Evolutionary conservation across 345 rosid genomes (phyloP).

Genomic region (Tarenaya hassleriana): DNA sequence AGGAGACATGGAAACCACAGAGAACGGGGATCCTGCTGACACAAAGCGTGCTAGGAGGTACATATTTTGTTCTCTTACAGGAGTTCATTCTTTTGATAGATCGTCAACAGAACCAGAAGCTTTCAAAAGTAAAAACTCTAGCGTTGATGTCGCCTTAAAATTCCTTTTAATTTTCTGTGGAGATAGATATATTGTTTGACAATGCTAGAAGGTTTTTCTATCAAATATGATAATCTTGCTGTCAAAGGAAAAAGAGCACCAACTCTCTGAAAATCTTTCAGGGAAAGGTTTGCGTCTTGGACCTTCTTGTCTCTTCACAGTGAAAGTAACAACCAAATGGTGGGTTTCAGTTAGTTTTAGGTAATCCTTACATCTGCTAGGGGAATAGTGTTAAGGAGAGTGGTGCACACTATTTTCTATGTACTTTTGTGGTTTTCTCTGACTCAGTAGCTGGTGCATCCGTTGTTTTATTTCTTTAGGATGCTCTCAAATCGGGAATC

Average conservation of each 20-base stretch:
- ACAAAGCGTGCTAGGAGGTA: conserved; percentile 85
- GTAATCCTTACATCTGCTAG: not conserved
- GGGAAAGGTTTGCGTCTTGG: not conserved
- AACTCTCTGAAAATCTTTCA: not conserved
- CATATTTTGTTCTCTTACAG: not conserved
- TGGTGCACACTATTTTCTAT: not conserved
- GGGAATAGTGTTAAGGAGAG: not conserved
- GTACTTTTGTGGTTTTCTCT: not conserved
- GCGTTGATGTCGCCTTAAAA: not conserved
- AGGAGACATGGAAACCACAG: conserved; percentile 72
- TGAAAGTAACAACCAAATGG: too few species aligned
- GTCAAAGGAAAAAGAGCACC: not conserved
- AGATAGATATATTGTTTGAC: not conserved
- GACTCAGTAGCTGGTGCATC: not conserved
- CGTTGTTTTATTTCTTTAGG: conserved; percentile 37
- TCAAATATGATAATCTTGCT: too few species aligned
- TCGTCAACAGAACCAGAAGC: not conserved
- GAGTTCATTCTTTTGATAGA: not conserved
- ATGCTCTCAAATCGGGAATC: conserved; percentile 98
- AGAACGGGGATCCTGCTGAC: conserved; percentile 47
- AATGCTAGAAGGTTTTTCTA: too few species aligned
- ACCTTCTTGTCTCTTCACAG: too few species aligned
- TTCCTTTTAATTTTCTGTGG: not conserved
- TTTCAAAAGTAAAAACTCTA: not conserved
- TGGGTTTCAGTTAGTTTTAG: too few species aligned